Evolutionary conservation across 371 early-diverging fungal species (phyloP).

Genomic region (Apophysomyces trapeziformis): DNA sequence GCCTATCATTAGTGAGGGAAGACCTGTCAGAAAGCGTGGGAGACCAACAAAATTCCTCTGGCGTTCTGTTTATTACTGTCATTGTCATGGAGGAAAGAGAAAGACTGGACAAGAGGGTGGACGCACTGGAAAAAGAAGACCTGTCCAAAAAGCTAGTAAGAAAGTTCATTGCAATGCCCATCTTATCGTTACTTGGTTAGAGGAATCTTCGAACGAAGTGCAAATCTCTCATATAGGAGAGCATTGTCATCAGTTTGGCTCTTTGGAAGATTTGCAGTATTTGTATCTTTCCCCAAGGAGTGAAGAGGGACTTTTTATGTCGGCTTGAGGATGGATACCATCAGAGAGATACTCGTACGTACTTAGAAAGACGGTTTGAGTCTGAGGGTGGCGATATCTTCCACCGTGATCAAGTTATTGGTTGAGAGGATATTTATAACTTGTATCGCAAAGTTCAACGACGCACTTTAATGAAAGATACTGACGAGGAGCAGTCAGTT

Average conservation of each 20-base stretch:
- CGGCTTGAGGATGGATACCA: not conserved
- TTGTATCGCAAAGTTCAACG: not conserved
- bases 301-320: not conserved
- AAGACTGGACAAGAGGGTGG: not conserved
- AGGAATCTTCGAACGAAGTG: not conserved
- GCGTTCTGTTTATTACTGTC: not conserved
- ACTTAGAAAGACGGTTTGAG: not conserved
- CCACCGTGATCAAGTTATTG: not conserved
- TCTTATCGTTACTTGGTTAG: not conserved
- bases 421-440: not conserved
- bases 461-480: not conserved
- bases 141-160: conserved; percentile 3
- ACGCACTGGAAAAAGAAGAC: not conserved
- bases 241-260: not conserved
- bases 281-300: not conserved
- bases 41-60: not conserved
- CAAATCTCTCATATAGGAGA: not conserved
- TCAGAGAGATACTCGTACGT: not conserved
- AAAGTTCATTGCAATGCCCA: conserved; percentile 8
- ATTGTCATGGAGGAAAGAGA: not conserved
- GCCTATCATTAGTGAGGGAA: too few relatives aligned
- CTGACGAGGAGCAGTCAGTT: not conserved
- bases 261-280: conserved; percentile 10
- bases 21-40: too few relatives aligned
- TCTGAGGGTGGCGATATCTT: not conserved